These are phyloP conservation scores for Nicotiana paniculata DNA, from an alignment of 257 asterid species.

Conservation along the genomic window DNA sequence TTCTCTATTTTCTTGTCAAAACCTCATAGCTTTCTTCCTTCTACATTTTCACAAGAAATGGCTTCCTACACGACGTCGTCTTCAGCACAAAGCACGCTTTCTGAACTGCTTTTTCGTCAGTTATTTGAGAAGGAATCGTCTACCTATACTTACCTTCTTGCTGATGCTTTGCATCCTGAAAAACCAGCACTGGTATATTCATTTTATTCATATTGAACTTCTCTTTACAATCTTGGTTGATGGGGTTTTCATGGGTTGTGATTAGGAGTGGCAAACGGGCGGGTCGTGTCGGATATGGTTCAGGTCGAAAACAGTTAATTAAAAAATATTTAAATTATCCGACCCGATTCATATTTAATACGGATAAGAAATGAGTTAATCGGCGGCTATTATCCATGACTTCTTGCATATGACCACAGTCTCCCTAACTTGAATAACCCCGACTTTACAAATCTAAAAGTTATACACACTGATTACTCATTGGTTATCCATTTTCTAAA, in stretches of 20 bases:
- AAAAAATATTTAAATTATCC: too few relatives aligned
- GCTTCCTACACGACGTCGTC: conserved; percentile 60
- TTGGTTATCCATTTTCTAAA: too few relatives aligned
- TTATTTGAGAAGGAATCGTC: conserved; percentile 92
- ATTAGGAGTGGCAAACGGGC: too few relatives aligned
- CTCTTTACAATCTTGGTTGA: neutral
- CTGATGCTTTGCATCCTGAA: conserved; percentile 84
- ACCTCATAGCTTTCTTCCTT: neutral
- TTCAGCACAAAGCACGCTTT: neutral
- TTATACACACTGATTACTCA: too few relatives aligned
- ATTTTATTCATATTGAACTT: neutral
- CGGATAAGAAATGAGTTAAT: too few relatives aligned
- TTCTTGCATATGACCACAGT: too few relatives aligned
- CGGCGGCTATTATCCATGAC: too few relatives aligned
- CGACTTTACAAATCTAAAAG: too few relatives aligned
- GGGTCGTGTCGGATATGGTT: too few relatives aligned
- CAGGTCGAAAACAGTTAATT: too few relatives aligned
- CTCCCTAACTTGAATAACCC: too few relatives aligned
- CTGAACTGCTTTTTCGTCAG: conserved; percentile 74
- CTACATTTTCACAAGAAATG: conserved; percentile 31
- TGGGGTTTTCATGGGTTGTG: neutral
- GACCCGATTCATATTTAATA: too few relatives aligned
- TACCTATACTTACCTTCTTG: conserved; percentile 90
- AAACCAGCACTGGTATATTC: conserved; percentile 77
- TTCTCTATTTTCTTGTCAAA: neutral